Conservation (phyloP, 441 rosid genomes). For the Corymbia citriodora region DNA sequence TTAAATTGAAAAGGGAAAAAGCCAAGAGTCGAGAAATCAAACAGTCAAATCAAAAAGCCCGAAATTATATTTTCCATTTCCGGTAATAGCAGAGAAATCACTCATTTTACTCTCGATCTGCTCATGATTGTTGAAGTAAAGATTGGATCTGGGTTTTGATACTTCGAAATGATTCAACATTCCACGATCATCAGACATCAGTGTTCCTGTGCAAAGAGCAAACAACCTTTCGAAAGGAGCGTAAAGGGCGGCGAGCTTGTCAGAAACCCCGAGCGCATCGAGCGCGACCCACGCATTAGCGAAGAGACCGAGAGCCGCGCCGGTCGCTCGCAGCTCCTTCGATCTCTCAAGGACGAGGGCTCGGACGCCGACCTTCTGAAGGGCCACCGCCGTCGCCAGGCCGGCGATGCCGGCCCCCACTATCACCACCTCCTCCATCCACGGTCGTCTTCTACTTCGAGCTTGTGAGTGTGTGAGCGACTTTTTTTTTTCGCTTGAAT, state of each 20-base stretch:
- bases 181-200: background rate
- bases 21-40: background rate
- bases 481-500: no score
- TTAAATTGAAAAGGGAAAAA: background rate
- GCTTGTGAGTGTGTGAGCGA: no score
- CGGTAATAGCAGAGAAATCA: background rate
- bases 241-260: background rate
- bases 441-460: background rate
- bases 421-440: background rate
- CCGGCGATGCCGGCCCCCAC: background rate
- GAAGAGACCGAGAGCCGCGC: background rate
- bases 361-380: background rate
- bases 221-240: background rate
- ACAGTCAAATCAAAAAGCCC: background rate
- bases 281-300: background rate
- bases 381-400: background rate
- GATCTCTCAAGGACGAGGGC: background rate
- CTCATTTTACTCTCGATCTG: background rate
- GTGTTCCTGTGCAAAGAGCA: background rate
- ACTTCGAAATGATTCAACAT: background rate
- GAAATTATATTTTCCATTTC: no score
- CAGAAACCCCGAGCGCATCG: background rate
- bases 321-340: background rate
- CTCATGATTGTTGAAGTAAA: background rate
- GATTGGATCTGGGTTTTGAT: background rate